Base-by-base conservation (phyloP, 192 early-diverging fungal genomes). In the Coemansia sp. region DNA sequence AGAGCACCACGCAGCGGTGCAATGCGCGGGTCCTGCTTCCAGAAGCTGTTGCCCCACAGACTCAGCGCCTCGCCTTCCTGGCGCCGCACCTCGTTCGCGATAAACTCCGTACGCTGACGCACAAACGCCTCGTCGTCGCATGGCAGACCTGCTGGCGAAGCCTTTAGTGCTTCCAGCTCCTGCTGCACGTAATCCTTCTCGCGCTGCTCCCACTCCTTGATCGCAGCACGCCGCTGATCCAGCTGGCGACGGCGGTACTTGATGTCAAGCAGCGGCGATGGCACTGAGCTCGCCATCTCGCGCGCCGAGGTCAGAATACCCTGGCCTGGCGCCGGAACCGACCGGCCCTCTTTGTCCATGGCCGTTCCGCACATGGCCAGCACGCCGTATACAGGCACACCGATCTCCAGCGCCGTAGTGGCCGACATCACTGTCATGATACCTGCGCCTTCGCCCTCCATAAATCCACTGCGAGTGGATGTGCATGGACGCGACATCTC, bases 401-500 rank as follows among this genome's bases (percentile, higher is more conserved):
- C 94, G 84, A 96, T 94, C 75, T 96, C 84, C 68, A 96, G 82
- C 11, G 94, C 94, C 41, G 92, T 81, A 50, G 82, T 69, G 39
- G 91, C 93, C 27, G 88, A 87, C 92, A 94, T 96, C 59, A 96
- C 81, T 57, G 94, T 90, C 69, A 92, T 85, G 61, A 92, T 90
- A 77, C 90, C 94, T 57, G 92, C 85, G 77, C 94, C 94, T 64
- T 94, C 91, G 17, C 93, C 84, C 82, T 96, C 43, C 31, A 35
- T 35, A 35, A 35, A 35, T 6, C 31, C 31, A 8, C 31, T 35
- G 31, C 31, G 31, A 35, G 92, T 91, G 22, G 88, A 87, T 51
- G 93, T 91, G 22, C 91, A 88, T 63, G 94, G 94, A 27, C 94
- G 90, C 73, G 88, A 94, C 93, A 94, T 94, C 68, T 96, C 94